Base-by-base conservation (phyloP, 2,329 filamentous ascomycete genomes). In the Exophiala viscosa region DNA sequence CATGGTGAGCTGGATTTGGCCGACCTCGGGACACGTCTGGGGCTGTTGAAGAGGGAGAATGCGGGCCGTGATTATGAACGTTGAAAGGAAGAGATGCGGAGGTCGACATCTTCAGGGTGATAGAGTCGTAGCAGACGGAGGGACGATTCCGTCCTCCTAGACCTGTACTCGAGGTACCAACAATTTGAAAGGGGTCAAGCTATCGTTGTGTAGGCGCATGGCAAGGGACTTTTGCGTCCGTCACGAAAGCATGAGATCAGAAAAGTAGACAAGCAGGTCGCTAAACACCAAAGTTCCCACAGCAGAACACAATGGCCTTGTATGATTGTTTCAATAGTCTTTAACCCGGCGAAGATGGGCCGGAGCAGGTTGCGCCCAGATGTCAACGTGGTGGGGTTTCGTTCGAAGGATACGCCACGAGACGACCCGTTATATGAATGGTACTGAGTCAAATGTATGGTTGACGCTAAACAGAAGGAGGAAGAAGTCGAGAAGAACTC, bases 151-250 rank as follows among this genome's bases (percentile, higher is more conserved):
- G 23, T 51, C 34, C 52, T 45, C 35, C 42, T 54, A 41, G 45
- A 52, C 41, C 50, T 31, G 32, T 36, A 9, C 48, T 35, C 23
- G 36, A 33, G 46, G 39, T 52, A 35, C 45, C 38, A 42, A 47
- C 20, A 41, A 40, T 43, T 17, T 50, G 35, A 51, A 50, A 52
- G 41, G 48, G 41, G 45, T 45, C 38, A 43, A 14, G 36, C 35
- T 20, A 36, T 49, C 38, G 40, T 34, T 45, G 51, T 52, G 52
- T 45, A 17, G 43, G 36, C 36, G 43, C 55, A 58, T 58, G 55
- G 48, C 52, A 50, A 33, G 32, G 23, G 45, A 43, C 33, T 50
- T 39, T 9, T 34, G 11, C 41, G 34, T 41, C 33, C 17, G 20
- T 28, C 15, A n/a, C 5, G 45, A 52, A 45, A 48, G 48, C 55